Conservation (phyloP, 345 rosid genomes). For the Linum usitatissimum region DNA sequence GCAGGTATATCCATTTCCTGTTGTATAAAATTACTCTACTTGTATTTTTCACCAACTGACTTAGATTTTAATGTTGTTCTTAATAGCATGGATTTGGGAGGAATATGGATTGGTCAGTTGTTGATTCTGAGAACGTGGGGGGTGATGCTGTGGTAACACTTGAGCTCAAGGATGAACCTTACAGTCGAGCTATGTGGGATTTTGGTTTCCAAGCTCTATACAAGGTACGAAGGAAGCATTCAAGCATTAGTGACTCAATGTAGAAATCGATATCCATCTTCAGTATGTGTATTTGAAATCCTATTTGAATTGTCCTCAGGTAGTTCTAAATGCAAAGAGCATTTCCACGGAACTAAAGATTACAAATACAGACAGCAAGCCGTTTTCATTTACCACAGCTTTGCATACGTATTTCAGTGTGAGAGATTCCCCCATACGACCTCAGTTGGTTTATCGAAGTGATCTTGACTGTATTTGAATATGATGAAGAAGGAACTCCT, state of each 20-base stretch:
- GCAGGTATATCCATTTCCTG: slow-evolving; percentile 38
- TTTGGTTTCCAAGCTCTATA: slow-evolving; percentile 68
- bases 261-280: neutral
- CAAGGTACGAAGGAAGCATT: slow-evolving; percentile 32
- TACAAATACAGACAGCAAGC: slow-evolving; percentile 62
- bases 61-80: slow-evolving; percentile 13
- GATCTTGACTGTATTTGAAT: neutral
- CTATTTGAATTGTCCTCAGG: slow-evolving; percentile 29
- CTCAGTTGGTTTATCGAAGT: slow-evolving; percentile 1
- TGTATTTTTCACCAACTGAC: slow-evolving; percentile 3
- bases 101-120: slow-evolving; percentile 84
- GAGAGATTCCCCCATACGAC: slow-evolving; percentile 15
- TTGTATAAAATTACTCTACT: neutral
- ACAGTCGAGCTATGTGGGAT: slow-evolving; percentile 93
- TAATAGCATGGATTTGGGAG: slow-evolving; percentile 91
- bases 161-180: slow-evolving; percentile 72
- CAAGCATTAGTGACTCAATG: neutral
- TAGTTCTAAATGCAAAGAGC: slow-evolving; percentile 46
- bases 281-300: slow-evolving; percentile 4
- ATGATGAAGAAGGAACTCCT: slow-evolving; percentile 10
- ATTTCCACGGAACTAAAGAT: slow-evolving; percentile 67
- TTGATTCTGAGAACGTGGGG: slow-evolving; percentile 46
- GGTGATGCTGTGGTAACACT: slow-evolving; percentile 62
- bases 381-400: slow-evolving; percentile 72
- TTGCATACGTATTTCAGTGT: slow-evolving; percentile 86